These are phyloP conservation scores for Thelonectria discophora DNA, from an alignment of 2,329 filamentous ascomycete genomes.

Conservation along the genomic window DNA sequence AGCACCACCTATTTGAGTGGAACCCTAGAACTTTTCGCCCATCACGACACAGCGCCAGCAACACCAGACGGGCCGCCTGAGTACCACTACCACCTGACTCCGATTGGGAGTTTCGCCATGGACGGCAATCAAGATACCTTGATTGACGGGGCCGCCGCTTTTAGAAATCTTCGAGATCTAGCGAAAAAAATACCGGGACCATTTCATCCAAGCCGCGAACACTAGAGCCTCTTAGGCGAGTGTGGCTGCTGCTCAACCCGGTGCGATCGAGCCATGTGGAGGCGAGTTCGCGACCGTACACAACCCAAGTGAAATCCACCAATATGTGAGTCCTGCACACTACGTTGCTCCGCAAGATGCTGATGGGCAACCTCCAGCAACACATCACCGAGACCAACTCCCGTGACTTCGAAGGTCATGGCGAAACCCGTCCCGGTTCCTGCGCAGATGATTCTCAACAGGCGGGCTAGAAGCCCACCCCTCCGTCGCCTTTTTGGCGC, in stretches of 20 bases:
- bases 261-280: no score
- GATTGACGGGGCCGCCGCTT: constrained; percentile 47
- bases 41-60: constrained; percentile 47
- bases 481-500: no score
- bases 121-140: constrained; percentile 44
- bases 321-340: constrained; percentile 46
- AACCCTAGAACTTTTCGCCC: constrained; percentile 49
- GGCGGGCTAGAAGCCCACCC: no score
- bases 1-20: constrained; percentile 50
- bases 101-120: constrained; percentile 43
- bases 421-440: no score
- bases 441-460: no score
- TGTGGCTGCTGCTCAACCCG: background rate
- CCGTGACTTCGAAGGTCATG: no score
- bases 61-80: constrained; percentile 44
- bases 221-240: constrained; percentile 13
- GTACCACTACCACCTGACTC: constrained; percentile 56
- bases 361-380: no score
- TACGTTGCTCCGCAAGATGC: constrained; percentile 41
- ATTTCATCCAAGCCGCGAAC: constrained; percentile 47
- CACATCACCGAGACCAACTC: no score
- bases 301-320: background rate
- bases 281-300: no score
- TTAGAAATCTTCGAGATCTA: constrained; percentile 51
- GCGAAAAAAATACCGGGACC: constrained; percentile 49